These are phyloP conservation scores for Rubia occidens DNA, from an alignment of 305 asterid genomes.

Conservation along the genomic window DNA sequence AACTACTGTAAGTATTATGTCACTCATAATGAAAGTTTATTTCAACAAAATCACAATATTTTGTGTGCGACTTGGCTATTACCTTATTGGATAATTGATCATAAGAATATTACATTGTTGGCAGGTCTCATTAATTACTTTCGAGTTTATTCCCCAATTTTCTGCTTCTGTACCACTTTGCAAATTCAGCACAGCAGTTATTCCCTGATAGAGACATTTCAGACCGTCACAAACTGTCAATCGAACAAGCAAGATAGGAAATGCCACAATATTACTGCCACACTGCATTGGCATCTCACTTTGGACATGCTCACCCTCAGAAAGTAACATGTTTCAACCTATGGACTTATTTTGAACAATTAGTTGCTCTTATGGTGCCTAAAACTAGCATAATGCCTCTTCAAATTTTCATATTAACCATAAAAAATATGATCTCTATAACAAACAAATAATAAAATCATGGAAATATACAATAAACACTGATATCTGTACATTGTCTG, in stretches of 20 bases:
- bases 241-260: constrained; percentile 16
- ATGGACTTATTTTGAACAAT: background rate
- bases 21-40: background rate
- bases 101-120: constrained; percentile 64
- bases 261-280: constrained; percentile 3
- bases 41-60: background rate
- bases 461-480: background rate
- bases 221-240: constrained; percentile 23
- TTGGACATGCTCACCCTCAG: background rate
- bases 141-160: constrained; percentile 77
- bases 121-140: constrained; percentile 63
- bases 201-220: constrained; percentile 56
- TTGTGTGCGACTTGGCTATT: constrained; percentile 10
- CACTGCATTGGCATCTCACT: background rate
- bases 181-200: constrained; percentile 87
- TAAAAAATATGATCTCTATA: background rate
- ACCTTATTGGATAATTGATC: constrained; percentile 95
- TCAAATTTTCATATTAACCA: background rate
- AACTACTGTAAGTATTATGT: background rate
- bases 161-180: constrained; percentile 77
- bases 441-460: background rate
- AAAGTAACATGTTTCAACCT: background rate
- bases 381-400: background rate
- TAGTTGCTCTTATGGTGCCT: background rate
- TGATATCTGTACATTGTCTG: background rate